Conservation (phyloP, 169 alveolate genomes). For the Ichthyophthirius multifiliis region DNA sequence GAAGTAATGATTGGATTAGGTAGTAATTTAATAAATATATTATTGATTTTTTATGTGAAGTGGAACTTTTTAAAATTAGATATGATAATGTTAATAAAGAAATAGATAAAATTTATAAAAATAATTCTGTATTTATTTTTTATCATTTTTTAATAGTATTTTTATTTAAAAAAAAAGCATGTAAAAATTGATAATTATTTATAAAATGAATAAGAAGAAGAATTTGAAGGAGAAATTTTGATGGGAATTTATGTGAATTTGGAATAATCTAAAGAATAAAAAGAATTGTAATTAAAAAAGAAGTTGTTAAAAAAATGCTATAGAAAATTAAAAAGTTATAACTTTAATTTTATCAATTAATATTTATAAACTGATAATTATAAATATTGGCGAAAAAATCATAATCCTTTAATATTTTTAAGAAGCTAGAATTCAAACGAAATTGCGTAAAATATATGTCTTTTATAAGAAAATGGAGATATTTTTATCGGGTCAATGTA, state of each 20-base stretch:
- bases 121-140: too few species aligned
- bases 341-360: conserved; percentile 19
- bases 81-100: too few species aligned
- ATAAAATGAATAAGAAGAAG: too few species aligned
- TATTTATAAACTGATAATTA: conserved; percentile 29
- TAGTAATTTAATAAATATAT: neutral
- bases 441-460: neutral
- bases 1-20: conserved; percentile 5
- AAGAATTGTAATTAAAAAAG: neutral
- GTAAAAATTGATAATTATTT: too few species aligned
- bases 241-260: too few species aligned
- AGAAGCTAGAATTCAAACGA: neutral
- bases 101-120: too few species aligned
- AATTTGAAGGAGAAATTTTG: too few species aligned
- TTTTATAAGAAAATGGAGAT: conserved; percentile 30
- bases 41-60: neutral
- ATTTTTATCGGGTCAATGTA: conserved; percentile 14
- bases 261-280: too few species aligned
- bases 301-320: conserved; percentile 16
- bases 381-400: conserved; percentile 6
- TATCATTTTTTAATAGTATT: too few species aligned
- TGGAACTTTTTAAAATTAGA: neutral
- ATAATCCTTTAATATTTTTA: neutral
- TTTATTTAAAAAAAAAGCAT: too few species aligned
- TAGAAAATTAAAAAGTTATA: neutral